Evolutionary conservation across 768 basidiomycete species (phyloP).

Genomic region (Lactifluus subvellereus): DNA sequence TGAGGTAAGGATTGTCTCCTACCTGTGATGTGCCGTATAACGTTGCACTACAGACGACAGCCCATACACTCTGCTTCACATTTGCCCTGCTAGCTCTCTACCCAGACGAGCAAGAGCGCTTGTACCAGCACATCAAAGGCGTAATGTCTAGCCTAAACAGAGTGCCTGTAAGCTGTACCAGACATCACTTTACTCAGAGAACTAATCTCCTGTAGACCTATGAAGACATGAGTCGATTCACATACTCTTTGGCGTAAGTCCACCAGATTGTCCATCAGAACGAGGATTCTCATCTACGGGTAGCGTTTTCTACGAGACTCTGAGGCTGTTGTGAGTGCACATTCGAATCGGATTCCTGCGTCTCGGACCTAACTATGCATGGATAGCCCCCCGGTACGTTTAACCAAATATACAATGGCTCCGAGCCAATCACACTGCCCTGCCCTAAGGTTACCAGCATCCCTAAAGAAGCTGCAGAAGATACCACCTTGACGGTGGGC

Average conservation of each 20-base stretch:
- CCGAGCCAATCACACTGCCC: not conserved
- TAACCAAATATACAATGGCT: not conserved
- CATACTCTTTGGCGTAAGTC: conserved; percentile 21
- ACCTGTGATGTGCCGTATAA: not conserved
- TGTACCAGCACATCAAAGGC: conserved; percentile 33
- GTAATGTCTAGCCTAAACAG: conserved; percentile 31
- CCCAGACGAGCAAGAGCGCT: conserved; percentile 38
- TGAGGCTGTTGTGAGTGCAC: conserved; percentile 35
- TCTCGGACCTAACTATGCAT: not conserved
- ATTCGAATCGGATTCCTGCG: not conserved
- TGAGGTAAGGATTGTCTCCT: conserved; percentile 23
- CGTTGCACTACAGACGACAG: conserved; percentile 32
- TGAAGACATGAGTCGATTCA: conserved; percentile 25
- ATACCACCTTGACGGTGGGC: conserved; percentile 37
- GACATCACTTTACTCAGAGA: not conserved
- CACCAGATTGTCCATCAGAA: not conserved
- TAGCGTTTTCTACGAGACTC: conserved; percentile 47
- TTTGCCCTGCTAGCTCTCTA: conserved; percentile 40
- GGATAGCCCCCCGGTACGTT: conserved; percentile 14
- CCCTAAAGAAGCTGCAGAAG: conserved; percentile 43
- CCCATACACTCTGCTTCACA: conserved; percentile 35
- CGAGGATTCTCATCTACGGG: not conserved
- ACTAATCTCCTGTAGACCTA: conserved; percentile 19
- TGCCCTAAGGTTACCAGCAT: conserved; percentile 39
- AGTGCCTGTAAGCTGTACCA: conserved; percentile 2